Base-by-base conservation (phyloP, 345 rosid genomes). In the Eucalyptus fibrosa region DNA sequence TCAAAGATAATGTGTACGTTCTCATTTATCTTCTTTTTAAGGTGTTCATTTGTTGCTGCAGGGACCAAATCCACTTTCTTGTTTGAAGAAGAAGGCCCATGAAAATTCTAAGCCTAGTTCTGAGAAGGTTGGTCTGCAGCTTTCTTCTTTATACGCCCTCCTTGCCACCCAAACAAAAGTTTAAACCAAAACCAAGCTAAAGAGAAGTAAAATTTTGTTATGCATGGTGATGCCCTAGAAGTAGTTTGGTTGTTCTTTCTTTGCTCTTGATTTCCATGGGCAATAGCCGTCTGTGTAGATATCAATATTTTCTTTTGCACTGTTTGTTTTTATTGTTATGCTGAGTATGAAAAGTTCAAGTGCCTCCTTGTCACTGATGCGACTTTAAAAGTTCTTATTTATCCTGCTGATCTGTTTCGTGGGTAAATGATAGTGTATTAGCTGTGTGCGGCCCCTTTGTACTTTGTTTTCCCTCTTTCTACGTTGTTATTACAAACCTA, bases 61-160 rank as follows among this genome's bases (percentile, higher is more conserved):
- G 99, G 98, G 92, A 86, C 99, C 98, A 55, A 98, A 98, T 51
- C 98, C 99, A 60, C 96, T 97, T 77, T 98, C 99, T 16, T 91
- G 95, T 87, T 92, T 90, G 95, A 97, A 96, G 94, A 97, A 96
- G 88, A 97, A 92, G 93, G 91, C 30, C 51, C 56, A 7, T 80
- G 92, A 90, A 89, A 95, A 89, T 89, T 30, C 87, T 7, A 94
- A 90, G 87, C 86, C 87, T 88, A 81, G 87, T 87, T 89, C 92
- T 15, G 88, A 60, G 50, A 92, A 91, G 94, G 98, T 95, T 55
- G 60, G 92, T 90, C 88, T 91, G 28, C 83, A 21, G 77, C 28
- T 21, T 77, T 77, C 83, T 88, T 49, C 86, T 67, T 88, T 67
- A 86, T 86, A 18, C 4, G 4, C 65, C 60, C 87, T 51, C 87